Conservation (phyloP, 2,329 filamentous ascomycete species). For the Aspergillus sp. region DNA sequence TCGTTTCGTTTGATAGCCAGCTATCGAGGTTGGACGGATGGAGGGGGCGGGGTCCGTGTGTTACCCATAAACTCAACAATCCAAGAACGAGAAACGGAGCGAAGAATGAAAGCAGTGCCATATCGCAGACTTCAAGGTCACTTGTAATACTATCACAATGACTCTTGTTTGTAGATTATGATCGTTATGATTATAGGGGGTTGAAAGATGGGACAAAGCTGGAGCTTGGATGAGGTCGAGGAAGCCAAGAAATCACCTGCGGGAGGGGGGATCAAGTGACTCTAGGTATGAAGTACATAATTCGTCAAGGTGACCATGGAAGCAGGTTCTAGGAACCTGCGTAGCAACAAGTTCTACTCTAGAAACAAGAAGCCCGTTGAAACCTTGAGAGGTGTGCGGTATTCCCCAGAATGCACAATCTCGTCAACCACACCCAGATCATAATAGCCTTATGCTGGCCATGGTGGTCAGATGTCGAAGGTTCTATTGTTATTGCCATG, state of each 20-base stretch:
- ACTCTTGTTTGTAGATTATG: neutral
- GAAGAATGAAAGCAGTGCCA: constrained; percentile 4
- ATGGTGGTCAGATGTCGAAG: too few species aligned
- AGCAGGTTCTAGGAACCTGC: too few species aligned
- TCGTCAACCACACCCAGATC: too few species aligned
- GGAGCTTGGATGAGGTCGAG: neutral
- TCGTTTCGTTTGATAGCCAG: constrained; percentile 15
- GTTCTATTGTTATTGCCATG: too few species aligned
- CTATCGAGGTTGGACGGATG: constrained; percentile 10
- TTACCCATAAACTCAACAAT: constrained; percentile 1
- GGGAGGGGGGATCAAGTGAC: neutral
- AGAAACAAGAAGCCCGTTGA: too few species aligned
- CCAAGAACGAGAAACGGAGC: constrained; percentile 7
- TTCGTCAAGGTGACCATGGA: neutral
- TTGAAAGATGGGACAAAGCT: neutral
- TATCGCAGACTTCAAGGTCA: constrained; percentile 19
- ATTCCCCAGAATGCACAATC: too few species aligned
- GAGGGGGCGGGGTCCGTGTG: constrained; percentile 12
- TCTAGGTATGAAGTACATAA: neutral
- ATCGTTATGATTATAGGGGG: neutral
- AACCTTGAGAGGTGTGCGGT: too few species aligned
- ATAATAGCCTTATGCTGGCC: too few species aligned
- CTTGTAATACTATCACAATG: constrained; percentile 43
- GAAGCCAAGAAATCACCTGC: neutral
- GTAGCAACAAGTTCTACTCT: too few species aligned